Evolutionary conservation across 1,284 basidiomycete genomes (phyloP).

Genomic region (Cryptococcus sp.): DNA sequence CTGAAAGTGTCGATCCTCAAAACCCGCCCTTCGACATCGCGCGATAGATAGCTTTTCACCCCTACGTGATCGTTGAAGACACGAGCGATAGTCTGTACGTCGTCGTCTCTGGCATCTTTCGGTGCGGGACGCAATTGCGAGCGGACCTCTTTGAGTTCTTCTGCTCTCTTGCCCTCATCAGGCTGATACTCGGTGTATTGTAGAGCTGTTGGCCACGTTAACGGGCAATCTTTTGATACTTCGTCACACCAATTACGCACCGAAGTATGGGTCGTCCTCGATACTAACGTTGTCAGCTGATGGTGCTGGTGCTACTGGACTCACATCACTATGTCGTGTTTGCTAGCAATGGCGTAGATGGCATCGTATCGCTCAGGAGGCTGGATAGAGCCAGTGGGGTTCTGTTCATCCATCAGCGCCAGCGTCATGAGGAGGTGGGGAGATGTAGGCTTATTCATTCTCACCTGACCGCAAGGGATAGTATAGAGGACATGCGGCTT

Average conservation of each 20-base stretch:
- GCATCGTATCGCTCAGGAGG: constrained; percentile 51
- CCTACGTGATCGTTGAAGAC: constrained; percentile 24
- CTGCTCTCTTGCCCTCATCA: constrained; percentile 15
- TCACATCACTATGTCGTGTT: constrained; percentile 56
- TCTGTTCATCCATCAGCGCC: constrained; percentile 44
- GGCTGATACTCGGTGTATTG: constrained; percentile 26
- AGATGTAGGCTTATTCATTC: neutral
- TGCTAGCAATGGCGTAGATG: constrained; percentile 55
- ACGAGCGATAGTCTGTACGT: constrained; percentile 17
- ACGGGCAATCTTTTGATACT: neutral
- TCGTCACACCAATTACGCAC: neutral
- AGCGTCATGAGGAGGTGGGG: neutral
- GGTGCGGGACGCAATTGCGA: constrained; percentile 16
- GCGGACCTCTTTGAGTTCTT: constrained; percentile 10
- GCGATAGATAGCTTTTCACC: constrained; percentile 49
- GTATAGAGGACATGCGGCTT: constrained; percentile 56
- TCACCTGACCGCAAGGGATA: constrained; percentile 48
- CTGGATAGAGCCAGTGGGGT: constrained; percentile 56
- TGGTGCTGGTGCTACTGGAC: constrained; percentile 24
- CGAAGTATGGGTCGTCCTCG: constrained; percentile 30
- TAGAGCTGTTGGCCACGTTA: constrained; percentile 6
- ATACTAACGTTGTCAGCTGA: constrained; percentile 9
- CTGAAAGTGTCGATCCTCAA: constrained; percentile 54
- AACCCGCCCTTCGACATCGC: constrained; percentile 58
- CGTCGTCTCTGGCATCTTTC: constrained; percentile 20